Conservation (phyloP, 139 green algal genomes). For the Chlamydomonas incerta region DNA sequence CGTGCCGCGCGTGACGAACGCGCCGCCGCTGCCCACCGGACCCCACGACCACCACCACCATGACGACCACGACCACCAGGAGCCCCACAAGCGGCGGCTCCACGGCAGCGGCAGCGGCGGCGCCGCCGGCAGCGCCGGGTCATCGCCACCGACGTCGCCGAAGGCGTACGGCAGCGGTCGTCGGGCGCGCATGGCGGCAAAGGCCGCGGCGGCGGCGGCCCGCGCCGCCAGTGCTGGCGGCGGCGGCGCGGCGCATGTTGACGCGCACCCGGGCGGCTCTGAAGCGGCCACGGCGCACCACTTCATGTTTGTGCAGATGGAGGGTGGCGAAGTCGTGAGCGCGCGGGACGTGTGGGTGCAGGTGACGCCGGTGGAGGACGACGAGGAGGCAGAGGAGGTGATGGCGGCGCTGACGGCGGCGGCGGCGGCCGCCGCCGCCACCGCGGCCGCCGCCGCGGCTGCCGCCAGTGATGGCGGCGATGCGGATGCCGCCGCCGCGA, state of each 20-base stretch:
- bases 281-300: conserved; percentile 43
- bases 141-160: not conserved
- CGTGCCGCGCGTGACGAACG: conserved; percentile 64
- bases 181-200: not conserved
- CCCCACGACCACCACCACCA: too few relatives aligned
- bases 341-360: conserved; percentile 60
- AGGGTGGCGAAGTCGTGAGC: conserved; percentile 27
- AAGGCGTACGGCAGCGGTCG: not conserved
- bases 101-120: not conserved
- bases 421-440: not conserved
- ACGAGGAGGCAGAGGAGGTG: not conserved
- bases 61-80: too few relatives aligned
- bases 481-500: not conserved
- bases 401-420: not conserved
- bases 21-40: not conserved
- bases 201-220: conserved; percentile 4
- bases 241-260: too few relatives aligned
- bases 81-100: not conserved
- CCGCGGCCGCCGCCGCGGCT: not conserved
- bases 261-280: too few relatives aligned
- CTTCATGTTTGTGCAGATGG: conserved; percentile 62
- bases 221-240: not conserved
- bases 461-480: not conserved
- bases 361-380: not conserved
- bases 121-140: too few relatives aligned